Percentiles rank a stretch among this genome's conserved stretches.
Evolutionary conservation across 2,329 filamentous ascomycete genomes (phyloP).

Genomic region (Podosphaera aphanis): DNA sequence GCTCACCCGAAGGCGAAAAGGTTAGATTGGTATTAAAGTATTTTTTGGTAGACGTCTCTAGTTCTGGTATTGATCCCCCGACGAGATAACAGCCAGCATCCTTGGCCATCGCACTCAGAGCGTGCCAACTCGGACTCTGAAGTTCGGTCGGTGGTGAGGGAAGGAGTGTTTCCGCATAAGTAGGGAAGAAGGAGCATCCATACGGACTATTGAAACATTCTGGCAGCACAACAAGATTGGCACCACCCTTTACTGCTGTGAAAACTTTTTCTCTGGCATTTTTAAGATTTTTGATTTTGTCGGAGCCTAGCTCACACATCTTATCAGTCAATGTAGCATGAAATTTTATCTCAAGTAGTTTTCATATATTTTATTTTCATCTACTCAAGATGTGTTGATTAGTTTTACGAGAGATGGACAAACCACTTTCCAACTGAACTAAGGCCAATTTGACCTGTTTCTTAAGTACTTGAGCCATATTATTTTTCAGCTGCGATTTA

Average conservation of each 20-base stretch:
- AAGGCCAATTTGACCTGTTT: constrained; percentile 59
- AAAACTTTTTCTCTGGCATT: constrained; percentile 65
- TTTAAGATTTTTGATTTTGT: constrained; percentile 66
- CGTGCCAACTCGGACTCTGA: constrained; percentile 65
- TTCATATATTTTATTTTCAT: not conserved
- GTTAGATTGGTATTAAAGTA: constrained; percentile 82
- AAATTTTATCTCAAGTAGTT: not conserved
- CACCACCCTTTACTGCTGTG: constrained; percentile 52
- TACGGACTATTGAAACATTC: constrained; percentile 99
- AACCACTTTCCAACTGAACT: constrained; percentile 56
- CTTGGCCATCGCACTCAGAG: constrained; percentile 54
- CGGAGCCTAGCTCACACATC: constrained; percentile 29
- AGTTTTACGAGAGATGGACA: constrained; percentile 5
- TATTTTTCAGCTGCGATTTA: too few relatives aligned
- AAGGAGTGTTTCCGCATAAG: constrained; percentile 72
- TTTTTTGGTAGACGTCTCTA: constrained; percentile 34
- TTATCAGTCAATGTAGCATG: not conserved
- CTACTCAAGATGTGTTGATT: not conserved
- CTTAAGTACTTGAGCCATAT: constrained; percentile 25
- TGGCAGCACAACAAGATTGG: constrained; percentile 72
- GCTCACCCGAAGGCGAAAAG: constrained; percentile 53
- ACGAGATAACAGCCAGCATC: constrained; percentile 64
- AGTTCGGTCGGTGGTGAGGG: constrained; percentile 46
- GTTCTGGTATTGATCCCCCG: constrained; percentile 81
- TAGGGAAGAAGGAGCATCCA: constrained; percentile 71